Conservation (phyloP, 140 eudicot species). For the Erigeron philadelphicus region DNA sequence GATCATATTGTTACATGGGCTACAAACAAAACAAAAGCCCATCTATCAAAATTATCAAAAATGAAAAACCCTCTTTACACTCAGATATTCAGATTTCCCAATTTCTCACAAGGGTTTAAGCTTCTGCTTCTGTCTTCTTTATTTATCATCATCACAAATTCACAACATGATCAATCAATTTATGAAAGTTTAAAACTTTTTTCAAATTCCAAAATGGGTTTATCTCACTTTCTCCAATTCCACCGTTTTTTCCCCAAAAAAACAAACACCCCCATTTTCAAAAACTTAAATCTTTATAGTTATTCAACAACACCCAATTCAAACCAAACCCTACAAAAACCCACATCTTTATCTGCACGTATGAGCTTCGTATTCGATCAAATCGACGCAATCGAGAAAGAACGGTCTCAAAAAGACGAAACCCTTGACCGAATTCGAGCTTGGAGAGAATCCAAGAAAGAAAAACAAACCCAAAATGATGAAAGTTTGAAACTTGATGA, state of each 20-base stretch:
- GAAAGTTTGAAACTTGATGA: neutral
- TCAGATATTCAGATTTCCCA: neutral
- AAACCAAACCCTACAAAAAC: constrained; percentile 37
- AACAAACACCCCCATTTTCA: constrained; percentile 28
- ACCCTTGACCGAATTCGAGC: constrained; percentile 84
- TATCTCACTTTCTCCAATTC: constrained; percentile 34
- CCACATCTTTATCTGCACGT: constrained; percentile 80
- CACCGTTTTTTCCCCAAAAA: constrained; percentile 20
- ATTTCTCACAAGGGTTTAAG: constrained; percentile 26
- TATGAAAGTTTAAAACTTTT: constrained; percentile 41
- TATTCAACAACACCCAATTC: constrained; percentile 24
- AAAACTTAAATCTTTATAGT: neutral
- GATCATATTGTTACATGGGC: neutral
- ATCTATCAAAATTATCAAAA: neutral
- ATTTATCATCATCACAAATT: neutral
- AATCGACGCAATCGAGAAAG: constrained; percentile 74
- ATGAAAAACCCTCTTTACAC: neutral
- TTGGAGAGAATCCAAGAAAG: constrained; percentile 76
- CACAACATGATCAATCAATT: neutral
- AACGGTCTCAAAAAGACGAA: constrained; percentile 71
- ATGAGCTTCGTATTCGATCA: constrained; percentile 96
- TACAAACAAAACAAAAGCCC: neutral
- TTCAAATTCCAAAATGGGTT: constrained; percentile 25
- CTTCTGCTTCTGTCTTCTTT: neutral
- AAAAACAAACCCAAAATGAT: constrained; percentile 2